Percentiles rank a stretch among this genome's conserved stretches.
Evolutionary conservation across 1,284 basidiomycete genomes (phyloP).

Genomic region (Ganoderma leucocontextum): DNA sequence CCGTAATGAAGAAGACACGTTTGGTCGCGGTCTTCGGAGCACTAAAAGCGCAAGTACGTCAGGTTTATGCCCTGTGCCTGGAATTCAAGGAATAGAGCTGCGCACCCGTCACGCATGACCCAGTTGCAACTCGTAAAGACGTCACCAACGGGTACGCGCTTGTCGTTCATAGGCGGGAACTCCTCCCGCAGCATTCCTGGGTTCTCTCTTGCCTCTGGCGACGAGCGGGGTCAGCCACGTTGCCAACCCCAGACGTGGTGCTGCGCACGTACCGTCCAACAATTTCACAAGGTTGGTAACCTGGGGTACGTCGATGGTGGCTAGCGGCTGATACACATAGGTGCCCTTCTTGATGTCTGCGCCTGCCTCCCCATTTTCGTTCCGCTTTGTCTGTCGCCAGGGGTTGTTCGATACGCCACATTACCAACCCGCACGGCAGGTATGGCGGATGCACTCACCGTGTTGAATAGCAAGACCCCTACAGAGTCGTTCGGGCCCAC

Average conservation of each 20-base stretch:
- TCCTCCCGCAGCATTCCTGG: slow-evolving; percentile 59
- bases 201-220: slow-evolving; percentile 64
- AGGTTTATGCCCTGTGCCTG: background rate
- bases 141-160: slow-evolving; percentile 77
- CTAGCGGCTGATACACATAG: slow-evolving; percentile 80
- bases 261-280: slow-evolving; percentile 66
- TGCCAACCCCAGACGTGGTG: background rate
- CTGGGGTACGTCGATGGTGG: slow-evolving; percentile 80
- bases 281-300: slow-evolving; percentile 79
- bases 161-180: slow-evolving; percentile 68
- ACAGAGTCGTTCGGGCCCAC: slow-evolving; percentile 88
- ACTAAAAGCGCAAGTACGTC: slow-evolving; percentile 48
- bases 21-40: slow-evolving; percentile 89
- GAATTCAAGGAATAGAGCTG: background rate
- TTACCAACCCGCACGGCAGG: background rate
- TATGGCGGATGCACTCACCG: slow-evolving; percentile 60
- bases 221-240: background rate
- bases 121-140: slow-evolving; percentile 89
- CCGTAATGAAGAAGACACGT: slow-evolving; percentile 92
- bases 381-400: slow-evolving; percentile 46
- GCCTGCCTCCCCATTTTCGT: slow-evolving; percentile 58
- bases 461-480: slow-evolving; percentile 93
- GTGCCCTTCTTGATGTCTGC: slow-evolving; percentile 81
- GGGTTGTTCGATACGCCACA: slow-evolving; percentile 12
- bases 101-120: slow-evolving; percentile 86